phyloP scores from a whole-genome alignment of 495 filamentous ascomycete species.

The Hyaloscypha variabilis region DNA sequence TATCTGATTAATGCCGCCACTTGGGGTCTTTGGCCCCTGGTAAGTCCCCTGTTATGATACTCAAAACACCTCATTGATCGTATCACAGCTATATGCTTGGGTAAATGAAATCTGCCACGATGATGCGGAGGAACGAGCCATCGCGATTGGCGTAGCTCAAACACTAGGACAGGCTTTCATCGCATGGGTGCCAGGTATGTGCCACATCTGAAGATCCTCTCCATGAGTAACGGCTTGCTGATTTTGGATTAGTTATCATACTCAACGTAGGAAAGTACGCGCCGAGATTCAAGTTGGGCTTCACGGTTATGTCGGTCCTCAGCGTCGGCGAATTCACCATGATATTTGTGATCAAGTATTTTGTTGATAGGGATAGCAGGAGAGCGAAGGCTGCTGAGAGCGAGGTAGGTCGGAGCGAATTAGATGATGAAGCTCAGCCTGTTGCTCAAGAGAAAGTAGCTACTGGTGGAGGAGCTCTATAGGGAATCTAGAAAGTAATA shows the following conservation, averaged over 20 bases:
- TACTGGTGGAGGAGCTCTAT: too few species aligned
- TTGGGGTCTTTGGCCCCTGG: neutral
- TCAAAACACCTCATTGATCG: neutral
- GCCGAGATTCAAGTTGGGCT: neutral
- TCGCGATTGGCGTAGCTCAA: slow-evolving; percentile 52
- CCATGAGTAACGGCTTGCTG: neutral
- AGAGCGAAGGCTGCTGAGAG: neutral
- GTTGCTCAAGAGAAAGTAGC: neutral
- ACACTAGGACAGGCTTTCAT: slow-evolving; percentile 48
- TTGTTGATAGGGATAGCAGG: neutral
- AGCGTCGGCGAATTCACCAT: neutral
- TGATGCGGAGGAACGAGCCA: slow-evolving; percentile 53
- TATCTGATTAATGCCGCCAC: neutral
- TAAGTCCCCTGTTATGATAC: neutral
- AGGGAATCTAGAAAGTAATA: too few species aligned
- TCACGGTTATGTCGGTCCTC: neutral
- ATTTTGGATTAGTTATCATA: neutral
- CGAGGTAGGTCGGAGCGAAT: neutral
- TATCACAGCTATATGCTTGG: slow-evolving; percentile 37
- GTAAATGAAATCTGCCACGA: slow-evolving; percentile 52
- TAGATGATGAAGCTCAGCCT: neutral
- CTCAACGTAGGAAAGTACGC: neutral
- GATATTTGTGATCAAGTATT: neutral
- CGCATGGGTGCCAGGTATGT: slow-evolving; percentile 3
- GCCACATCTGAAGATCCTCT: neutral